These are phyloP conservation scores for Macrophomina tecta DNA, from an alignment of 2,329 filamentous ascomycete genomes.

Conservation along the genomic window DNA sequence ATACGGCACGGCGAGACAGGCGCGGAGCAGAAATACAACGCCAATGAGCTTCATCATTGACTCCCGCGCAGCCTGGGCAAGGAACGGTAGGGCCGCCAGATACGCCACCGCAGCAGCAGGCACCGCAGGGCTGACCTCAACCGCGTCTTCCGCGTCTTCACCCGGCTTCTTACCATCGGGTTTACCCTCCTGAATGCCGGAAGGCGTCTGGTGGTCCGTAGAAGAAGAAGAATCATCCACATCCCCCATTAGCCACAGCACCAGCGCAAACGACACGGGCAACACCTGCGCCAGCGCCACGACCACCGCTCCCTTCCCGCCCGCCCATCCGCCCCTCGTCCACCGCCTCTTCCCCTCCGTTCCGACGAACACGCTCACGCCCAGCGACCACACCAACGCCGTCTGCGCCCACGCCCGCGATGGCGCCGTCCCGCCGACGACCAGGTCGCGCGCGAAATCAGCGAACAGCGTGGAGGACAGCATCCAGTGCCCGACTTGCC, in stretches of 20 bases:
- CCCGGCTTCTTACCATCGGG: not conserved
- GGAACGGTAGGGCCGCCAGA: not conserved
- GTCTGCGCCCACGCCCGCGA: not conserved
- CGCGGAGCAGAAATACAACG: not conserved
- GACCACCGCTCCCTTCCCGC: not conserved
- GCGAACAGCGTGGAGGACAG: constrained; percentile 1
- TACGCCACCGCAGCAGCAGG: not conserved
- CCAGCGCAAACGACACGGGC: not conserved
- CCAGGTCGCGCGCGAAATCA: not conserved
- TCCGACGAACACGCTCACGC: not conserved
- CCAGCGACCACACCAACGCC: not conserved
- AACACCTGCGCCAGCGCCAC: constrained; percentile 10
- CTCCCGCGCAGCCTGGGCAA: not conserved
- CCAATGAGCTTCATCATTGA: not conserved
- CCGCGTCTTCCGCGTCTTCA: too few relatives aligned
- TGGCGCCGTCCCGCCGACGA: not conserved
- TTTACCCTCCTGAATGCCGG: not conserved
- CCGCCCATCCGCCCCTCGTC: not conserved
- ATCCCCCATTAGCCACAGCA: not conserved
- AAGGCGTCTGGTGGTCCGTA: not conserved
- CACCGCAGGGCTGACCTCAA: not conserved
- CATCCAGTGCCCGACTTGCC: constrained; percentile 1
- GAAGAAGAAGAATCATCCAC: not conserved
- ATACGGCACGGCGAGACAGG: not conserved
- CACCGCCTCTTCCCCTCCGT: not conserved